Evolutionary conservation across 2,329 filamentous ascomycete genomes (phyloP), one percentile per base, ranked within the genome.

Genomic region (Colletotrichum noveboracense): DNA sequence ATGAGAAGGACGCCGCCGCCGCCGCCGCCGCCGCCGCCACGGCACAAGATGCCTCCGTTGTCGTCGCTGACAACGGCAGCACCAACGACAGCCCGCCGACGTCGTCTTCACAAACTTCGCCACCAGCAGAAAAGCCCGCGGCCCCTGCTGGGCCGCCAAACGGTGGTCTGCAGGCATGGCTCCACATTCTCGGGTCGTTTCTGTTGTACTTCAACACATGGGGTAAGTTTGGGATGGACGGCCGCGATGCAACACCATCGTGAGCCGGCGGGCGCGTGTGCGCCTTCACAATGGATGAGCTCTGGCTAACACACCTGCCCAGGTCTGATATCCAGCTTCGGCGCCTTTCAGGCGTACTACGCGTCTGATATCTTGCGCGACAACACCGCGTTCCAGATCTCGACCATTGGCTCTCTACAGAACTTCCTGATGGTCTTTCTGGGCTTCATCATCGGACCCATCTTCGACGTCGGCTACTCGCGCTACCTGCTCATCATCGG

Each of bases 321-420:
- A 90, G 82, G 83, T 7, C 79, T 83, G 10, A 76, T 82, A n/a
- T 82, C 80, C 68, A 79, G 86, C 21, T 91, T 90, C 73, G 89
- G 89, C 7, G 86, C 89, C 6, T 91, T 90, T 76, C 88, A 91
- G 76, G 86, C 87, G 7, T 90, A 90, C 81, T 91, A 91, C 77
- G 77, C 78, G 65, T 85, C 81, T 52, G 83, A 85, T 2, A 72
- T 78, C 34, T 26, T 75, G 14, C 68, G 65, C 43, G 10, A 16
- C 36, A 72, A 67, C 56, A 69, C 69, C 1, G 43, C 70, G 1
- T 75, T 73, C 56, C 56, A 71, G 30, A 87, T 88, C 13, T 84
- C 87, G 7, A 87, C 82, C 82, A 87, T 90, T 18, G 88, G 88
- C 16, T 86, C 87, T 6, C 78, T 89, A 7, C 88, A 90, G 72